Base-by-base conservation (phyloP, 2,329 filamentous ascomycete genomes). In the Aspergillus sp. region DNA sequence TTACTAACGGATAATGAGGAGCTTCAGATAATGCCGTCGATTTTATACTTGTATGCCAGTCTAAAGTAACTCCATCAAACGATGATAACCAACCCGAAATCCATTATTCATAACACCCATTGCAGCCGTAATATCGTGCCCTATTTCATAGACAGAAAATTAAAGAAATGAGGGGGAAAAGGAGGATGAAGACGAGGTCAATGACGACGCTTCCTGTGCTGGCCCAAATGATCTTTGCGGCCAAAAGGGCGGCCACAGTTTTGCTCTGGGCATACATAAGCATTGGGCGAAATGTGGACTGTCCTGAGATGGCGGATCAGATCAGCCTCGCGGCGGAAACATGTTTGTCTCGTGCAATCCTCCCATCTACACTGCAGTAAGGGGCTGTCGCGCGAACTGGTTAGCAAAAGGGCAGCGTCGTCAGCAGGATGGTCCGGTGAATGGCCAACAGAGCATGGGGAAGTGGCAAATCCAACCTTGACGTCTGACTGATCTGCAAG, bases 141-240 rank as follows among this genome's bases (percentile, higher is more conserved):
- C 1, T 11, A 9, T 1, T 30, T 3, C 1, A 11, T 11, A 4
- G 9, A 4, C 27, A 11, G 1, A 30, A 30, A 0, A 30, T 30
- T 0, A 30, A 4, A 4, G 3, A 30, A 30, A 30, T 2, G 24
- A 24, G 6, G 7, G 6, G 6, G 6, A 7, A 6, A 24, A 24
- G 24, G 24, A 27, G 1, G 1, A 30, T 4, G 27, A 4, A 30
- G 8, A 2, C 3, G 27, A 30, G 24, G 11, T 30, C 24, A 46
- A 46, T 46, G 44, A n/a, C 44, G 24, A 30, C 44, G 44, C 6
- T n/a, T 46, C 9, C 4, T 24, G 13, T 46, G 44, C 22, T 46
- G 22, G 13, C 7, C 5, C 22, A 46, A 2, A n/a, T 46, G 44
- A n/a, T 46, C 44, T 17, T 30, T 46, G 11, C 44, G 44, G 7